Evolutionary conservation across 2,329 filamentous ascomycete genomes (phyloP).

Genomic region (Aspergillus brasiliensis): DNA sequence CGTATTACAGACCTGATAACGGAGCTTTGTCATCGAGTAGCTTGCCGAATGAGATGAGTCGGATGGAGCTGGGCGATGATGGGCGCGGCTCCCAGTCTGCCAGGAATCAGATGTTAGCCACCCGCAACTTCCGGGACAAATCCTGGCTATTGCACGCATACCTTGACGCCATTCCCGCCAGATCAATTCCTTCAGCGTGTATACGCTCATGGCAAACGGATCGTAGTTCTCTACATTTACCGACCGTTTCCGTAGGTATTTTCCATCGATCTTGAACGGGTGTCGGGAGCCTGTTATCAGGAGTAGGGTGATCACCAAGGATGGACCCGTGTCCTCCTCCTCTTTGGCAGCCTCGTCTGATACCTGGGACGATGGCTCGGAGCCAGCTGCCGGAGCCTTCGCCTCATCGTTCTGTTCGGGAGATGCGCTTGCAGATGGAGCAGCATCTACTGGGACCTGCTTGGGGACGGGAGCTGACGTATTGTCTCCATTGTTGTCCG

Average conservation of each 20-base stretch:
- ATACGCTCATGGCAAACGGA: slow-evolving; percentile 87
- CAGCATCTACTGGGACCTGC: slow-evolving; percentile 14
- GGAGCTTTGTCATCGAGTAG: slow-evolving; percentile 85
- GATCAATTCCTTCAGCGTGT: slow-evolving; percentile 92
- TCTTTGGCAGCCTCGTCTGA: slow-evolving; percentile 38
- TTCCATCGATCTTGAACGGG: slow-evolving; percentile 86
- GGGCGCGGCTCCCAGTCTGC: slow-evolving; percentile 84
- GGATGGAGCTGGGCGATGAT: slow-evolving; percentile 82
- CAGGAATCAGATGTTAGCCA: slow-evolving; percentile 9
- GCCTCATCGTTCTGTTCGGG: slow-evolving; percentile 27
- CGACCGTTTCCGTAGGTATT: slow-evolving; percentile 78
- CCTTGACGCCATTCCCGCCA: slow-evolving; percentile 86
- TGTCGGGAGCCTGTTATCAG: slow-evolving; percentile 80
- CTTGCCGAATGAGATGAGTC: slow-evolving; percentile 89
- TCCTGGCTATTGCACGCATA: slow-evolving; percentile 31
- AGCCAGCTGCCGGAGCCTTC: slow-evolving; percentile 21
- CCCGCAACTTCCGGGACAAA: background rate
- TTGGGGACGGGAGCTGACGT: slow-evolving; percentile 19
- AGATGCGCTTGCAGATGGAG: slow-evolving; percentile 16
- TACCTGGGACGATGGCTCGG: slow-evolving; percentile 26
- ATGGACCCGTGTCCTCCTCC: slow-evolving; percentile 39
- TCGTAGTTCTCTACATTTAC: slow-evolving; percentile 76
- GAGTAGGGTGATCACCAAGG: slow-evolving; percentile 71
- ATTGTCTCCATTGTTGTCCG: slow-evolving; percentile 26
- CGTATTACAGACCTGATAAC: slow-evolving; percentile 68